These are phyloP conservation scores for Phytophthora europaea DNA, from an alignment of 352 stramenopile species.

Conservation along the genomic window DNA sequence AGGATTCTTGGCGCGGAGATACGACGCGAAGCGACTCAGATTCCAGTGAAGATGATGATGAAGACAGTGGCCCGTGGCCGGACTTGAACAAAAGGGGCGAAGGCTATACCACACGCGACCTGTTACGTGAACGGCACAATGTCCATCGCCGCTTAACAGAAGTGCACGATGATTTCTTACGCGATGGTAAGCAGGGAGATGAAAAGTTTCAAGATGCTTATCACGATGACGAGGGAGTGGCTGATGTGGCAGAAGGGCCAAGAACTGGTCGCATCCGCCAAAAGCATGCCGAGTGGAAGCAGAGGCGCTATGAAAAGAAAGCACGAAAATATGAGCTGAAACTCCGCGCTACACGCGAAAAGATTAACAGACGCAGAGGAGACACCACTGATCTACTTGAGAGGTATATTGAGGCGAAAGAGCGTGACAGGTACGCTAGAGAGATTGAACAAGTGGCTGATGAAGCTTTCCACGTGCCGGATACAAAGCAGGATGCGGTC, in stretches of 20 bases:
- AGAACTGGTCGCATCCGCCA: slow-evolving; percentile 3
- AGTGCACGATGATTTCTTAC: neutral
- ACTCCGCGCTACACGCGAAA: slow-evolving; percentile 27
- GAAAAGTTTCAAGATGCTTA: neutral
- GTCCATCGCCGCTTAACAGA: slow-evolving; percentile 20
- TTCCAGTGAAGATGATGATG: slow-evolving; percentile 20
- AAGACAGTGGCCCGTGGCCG: neutral
- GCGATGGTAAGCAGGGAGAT: no score
- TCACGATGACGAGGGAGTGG: neutral
- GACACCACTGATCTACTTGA: slow-evolving; percentile 11
- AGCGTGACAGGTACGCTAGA: slow-evolving; percentile 40
- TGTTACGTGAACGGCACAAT: slow-evolving; percentile 7
- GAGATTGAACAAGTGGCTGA: slow-evolving; percentile 36
- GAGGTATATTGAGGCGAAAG: slow-evolving; percentile 33
- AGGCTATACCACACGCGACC: neutral
- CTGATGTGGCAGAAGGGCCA: no score
- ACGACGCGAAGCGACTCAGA: slow-evolving; percentile 11
- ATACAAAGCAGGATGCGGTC: slow-evolving; percentile 3
- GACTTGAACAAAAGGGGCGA: neutral
- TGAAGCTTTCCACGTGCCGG: slow-evolving; percentile 24
- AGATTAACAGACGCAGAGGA: slow-evolving; percentile 8
- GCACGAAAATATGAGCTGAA: slow-evolving; percentile 36
- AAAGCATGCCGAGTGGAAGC: slow-evolving; percentile 28
- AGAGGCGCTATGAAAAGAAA: slow-evolving; percentile 32
- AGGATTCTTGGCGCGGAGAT: slow-evolving; percentile 4